Percentiles rank a stretch among this genome's conserved stretches.
These are phyloP conservation scores for Cyberlindnera euphorbiiphila DNA, from an alignment of 805 yeast species.

Conservation along the genomic window DNA sequence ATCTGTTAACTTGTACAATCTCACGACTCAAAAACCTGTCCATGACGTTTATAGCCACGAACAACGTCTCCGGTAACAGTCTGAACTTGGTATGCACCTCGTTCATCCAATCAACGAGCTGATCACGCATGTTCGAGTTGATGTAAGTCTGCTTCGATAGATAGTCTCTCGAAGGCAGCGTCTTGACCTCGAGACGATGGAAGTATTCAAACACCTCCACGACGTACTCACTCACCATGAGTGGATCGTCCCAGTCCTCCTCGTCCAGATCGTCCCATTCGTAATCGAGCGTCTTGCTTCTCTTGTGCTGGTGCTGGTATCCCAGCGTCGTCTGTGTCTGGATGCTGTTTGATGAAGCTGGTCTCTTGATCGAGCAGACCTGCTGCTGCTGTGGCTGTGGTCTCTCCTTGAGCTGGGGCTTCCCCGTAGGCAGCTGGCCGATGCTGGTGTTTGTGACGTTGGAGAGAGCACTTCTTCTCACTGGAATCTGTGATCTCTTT, in stretches of 20 bases:
- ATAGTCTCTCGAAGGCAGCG: conserved; percentile 52
- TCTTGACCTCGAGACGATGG: conserved; percentile 64
- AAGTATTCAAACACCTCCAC: conserved; percentile 80
- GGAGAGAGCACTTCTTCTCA: conserved; percentile 27
- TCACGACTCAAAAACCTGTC: conserved; percentile 81
- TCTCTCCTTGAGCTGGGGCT: not conserved
- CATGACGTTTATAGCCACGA: conserved; percentile 79
- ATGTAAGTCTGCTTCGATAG: conserved; percentile 40
- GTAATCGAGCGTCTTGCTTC: conserved; percentile 30
- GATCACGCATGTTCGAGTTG: conserved; percentile 61
- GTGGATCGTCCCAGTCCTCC: conserved; percentile 74
- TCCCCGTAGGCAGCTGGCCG: conserved; percentile 3
- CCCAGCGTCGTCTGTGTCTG: not conserved
- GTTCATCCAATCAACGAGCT: conserved; percentile 90
- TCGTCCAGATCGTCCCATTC: conserved; percentile 76
- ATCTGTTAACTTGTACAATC: conserved; percentile 70
- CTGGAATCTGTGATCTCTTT: conserved; percentile 25
- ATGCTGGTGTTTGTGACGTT: conserved; percentile 29
- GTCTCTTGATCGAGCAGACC: conserved; percentile 41
- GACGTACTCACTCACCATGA: conserved; percentile 93
- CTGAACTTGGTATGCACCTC: conserved; percentile 84
- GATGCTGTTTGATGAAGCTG: conserved; percentile 23
- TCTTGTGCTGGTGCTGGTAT: conserved; percentile 17
- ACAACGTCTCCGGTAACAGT: conserved; percentile 81
- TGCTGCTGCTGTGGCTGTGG: not conserved